Evolutionary conservation across 305 asterid species (phyloP).

Genomic region (Andrographis paniculata): DNA sequence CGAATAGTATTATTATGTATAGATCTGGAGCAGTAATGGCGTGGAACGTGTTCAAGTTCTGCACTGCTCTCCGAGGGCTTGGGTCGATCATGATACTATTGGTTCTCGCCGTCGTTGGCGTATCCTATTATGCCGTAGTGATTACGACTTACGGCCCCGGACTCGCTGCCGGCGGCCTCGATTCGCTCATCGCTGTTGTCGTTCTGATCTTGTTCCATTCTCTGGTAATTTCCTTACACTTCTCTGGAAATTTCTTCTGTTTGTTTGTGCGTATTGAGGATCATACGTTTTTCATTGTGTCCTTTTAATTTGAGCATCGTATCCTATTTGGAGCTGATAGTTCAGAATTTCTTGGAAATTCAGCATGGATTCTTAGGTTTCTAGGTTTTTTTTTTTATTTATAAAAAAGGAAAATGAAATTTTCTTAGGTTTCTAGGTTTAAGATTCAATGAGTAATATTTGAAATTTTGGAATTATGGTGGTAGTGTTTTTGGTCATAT

Average conservation of each 20-base stretch:
- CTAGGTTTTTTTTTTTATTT: too few species aligned
- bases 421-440: too few species aligned
- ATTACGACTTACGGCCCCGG: conserved; percentile 71
- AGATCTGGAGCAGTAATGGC: conserved; percentile 99
- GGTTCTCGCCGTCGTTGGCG: conserved; percentile 91
- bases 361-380: too few species aligned
- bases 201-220: conserved; percentile 71
- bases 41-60: conserved; percentile 96
- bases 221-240: conserved; percentile 43
- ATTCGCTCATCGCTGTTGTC: conserved; percentile 48
- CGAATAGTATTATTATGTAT: conserved; percentile 41
- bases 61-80: conserved; percentile 84
- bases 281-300: neutral
- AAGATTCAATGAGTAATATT: neutral
- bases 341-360: too few species aligned
- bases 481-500: neutral
- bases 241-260: conserved; percentile 1
- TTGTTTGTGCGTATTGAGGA: conserved; percentile 2
- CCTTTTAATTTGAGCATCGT: too few species aligned
- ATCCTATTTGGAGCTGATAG: too few species aligned
- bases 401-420: too few species aligned
- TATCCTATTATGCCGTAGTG: conserved; percentile 88
- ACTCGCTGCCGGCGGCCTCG: conserved; percentile 63
- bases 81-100: conserved; percentile 95
- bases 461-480: neutral